phyloP scores from a whole-genome alignment of 352 stramenopile genomes.

The Globisporangium solare region DNA sequence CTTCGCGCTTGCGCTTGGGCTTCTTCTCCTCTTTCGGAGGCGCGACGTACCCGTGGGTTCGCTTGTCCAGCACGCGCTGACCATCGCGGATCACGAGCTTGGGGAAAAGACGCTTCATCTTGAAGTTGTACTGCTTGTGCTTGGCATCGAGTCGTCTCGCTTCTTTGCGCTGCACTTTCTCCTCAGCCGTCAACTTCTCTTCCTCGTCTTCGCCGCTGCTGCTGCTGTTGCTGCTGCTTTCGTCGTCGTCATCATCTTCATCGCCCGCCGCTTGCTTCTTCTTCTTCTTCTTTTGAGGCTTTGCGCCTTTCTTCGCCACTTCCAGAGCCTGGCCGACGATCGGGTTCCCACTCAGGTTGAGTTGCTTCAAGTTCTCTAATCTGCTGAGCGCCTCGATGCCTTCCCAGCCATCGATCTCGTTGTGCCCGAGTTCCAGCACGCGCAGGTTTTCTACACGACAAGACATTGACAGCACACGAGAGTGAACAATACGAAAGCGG shows the following conservation, averaged over 20 bases:
- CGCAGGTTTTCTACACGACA: slow-evolving; percentile 58
- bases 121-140: slow-evolving; percentile 88
- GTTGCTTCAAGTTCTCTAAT: slow-evolving; percentile 67
- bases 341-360: slow-evolving; percentile 79
- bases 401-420: slow-evolving; percentile 77
- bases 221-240: slow-evolving; percentile 6
- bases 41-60: slow-evolving; percentile 76
- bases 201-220: slow-evolving; percentile 18
- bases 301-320: slow-evolving; percentile 4
- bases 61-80: slow-evolving; percentile 72
- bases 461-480: slow-evolving; percentile 3
- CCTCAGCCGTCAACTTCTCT: slow-evolving; percentile 34
- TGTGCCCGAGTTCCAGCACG: slow-evolving; percentile 79
- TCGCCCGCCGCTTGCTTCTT: slow-evolving; percentile 1
- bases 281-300: slow-evolving; percentile 15
- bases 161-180: slow-evolving; percentile 52
- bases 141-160: slow-evolving; percentile 68
- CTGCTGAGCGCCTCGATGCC: slow-evolving; percentile 56
- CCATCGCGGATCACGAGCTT: slow-evolving; percentile 78
- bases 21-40: slow-evolving; percentile 48
- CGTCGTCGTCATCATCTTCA: slow-evolving; percentile 12
- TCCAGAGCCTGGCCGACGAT: slow-evolving; percentile 58
- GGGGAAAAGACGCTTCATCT: slow-evolving; percentile 84
- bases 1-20: slow-evolving; percentile 21
- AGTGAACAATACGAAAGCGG: background rate